Evolutionary conservation across 768 basidiomycete genomes (phyloP).

Genomic region (Leccinum rimulosum): DNA sequence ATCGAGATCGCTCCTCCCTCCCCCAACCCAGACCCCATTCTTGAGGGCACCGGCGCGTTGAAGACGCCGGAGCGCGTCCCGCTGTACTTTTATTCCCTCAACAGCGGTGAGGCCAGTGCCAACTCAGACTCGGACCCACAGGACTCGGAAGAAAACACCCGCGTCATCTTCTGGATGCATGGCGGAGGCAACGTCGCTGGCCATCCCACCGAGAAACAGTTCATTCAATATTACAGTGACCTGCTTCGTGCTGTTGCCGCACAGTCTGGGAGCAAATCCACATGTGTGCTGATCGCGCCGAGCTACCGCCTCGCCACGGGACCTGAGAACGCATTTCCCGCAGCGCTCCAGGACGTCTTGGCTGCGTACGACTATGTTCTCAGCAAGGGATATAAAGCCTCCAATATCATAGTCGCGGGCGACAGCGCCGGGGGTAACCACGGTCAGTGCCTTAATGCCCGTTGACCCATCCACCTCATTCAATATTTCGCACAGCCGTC

Average conservation of each 20-base stretch:
- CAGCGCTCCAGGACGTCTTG: slow-evolving; percentile 20
- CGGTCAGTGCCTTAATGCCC: slow-evolving; percentile 7
- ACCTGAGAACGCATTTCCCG: slow-evolving; percentile 25
- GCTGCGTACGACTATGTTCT: slow-evolving; percentile 28
- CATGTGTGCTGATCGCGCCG: slow-evolving; percentile 19
- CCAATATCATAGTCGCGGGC: slow-evolving; percentile 22
- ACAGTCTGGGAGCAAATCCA: background rate
- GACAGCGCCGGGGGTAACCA: slow-evolving; percentile 28
- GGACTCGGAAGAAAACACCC: slow-evolving; percentile 1
- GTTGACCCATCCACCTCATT: background rate
- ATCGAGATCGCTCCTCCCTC: slow-evolving; percentile 22
- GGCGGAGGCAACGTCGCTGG: slow-evolving; percentile 22
- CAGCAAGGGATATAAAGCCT: slow-evolving; percentile 18
- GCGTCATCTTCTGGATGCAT: slow-evolving; percentile 25
- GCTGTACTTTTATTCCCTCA: slow-evolving; percentile 18
- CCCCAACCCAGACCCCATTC: background rate
- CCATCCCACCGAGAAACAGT: slow-evolving; percentile 12
- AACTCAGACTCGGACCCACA: background rate
- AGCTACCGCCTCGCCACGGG: slow-evolving; percentile 25
- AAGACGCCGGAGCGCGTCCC: slow-evolving; percentile 19
- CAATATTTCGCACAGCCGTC: slow-evolving; percentile 11
- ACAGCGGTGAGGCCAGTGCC: background rate
- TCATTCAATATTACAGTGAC: slow-evolving; percentile 1
- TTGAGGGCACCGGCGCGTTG: background rate
- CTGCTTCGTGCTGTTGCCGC: slow-evolving; percentile 13